phyloP scores from a whole-genome alignment of 805 yeast species.

The Metschnikowia shivogae region DNA sequence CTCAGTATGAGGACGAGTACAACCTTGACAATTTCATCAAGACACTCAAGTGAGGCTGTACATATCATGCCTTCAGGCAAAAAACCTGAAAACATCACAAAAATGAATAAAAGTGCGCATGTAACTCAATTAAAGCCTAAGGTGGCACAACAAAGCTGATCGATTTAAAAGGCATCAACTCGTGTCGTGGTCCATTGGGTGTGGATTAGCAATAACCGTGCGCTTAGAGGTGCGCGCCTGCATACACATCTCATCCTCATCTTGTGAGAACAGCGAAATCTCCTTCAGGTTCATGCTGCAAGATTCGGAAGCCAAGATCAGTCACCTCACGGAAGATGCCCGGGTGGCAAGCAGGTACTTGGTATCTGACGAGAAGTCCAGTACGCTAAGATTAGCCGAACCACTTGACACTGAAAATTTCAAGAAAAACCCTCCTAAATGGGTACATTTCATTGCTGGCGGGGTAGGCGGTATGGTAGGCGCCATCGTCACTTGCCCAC shows the following conservation, averaged over 20 bases:
- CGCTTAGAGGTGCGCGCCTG: not conserved
- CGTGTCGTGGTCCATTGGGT: too few species aligned
- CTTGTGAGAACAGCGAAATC: not conserved
- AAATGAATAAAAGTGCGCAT: not conserved
- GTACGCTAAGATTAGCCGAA: slow-evolving; percentile 44
- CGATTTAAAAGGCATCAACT: not conserved
- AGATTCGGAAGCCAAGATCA: not conserved
- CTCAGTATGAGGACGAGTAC: slow-evolving; percentile 95
- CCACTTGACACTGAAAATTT: slow-evolving; percentile 17
- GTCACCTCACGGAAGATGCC: slow-evolving; percentile 42
- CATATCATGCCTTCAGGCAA: not conserved
- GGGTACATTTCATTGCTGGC: slow-evolving; percentile 88
- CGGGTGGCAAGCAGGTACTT: slow-evolving; percentile 56
- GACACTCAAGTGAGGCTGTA: slow-evolving; percentile 46
- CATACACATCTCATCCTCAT: not conserved
- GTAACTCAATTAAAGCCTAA: not conserved
- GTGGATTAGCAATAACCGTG: not conserved
- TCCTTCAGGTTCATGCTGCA: not conserved
- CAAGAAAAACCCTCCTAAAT: slow-evolving; percentile 24
- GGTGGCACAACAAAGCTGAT: too few species aligned
- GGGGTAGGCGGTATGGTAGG: slow-evolving; percentile 98
- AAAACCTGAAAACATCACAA: not conserved
- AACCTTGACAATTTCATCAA: slow-evolving; percentile 89
- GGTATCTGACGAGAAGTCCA: slow-evolving; percentile 69
- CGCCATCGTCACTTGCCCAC: slow-evolving; percentile 88